phyloP scores from a whole-genome alignment of 164 flowering plant genomes.

The Umbellularia californica region DNA sequence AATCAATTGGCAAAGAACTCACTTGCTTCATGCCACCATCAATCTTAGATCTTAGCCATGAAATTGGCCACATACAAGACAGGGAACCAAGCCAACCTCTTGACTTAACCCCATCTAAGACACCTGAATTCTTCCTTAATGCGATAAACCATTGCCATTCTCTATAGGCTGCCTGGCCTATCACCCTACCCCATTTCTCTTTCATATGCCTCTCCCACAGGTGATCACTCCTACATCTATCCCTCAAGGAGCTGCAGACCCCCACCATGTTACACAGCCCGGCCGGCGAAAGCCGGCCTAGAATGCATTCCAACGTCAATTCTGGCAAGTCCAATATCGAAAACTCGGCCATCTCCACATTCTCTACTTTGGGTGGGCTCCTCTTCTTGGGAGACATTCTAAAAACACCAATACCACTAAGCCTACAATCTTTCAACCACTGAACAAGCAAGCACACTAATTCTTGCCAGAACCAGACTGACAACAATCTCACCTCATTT shows the following conservation, averaged over 20 bases:
- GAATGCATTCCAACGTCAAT: slow-evolving; percentile 69
- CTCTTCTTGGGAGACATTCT: slow-evolving; percentile 38
- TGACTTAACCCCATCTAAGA: slow-evolving; percentile 22
- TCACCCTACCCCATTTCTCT: slow-evolving; percentile 69
- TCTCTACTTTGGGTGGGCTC: slow-evolving; percentile 22
- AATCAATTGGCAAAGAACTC: slow-evolving; percentile 40
- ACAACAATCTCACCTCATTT: slow-evolving; percentile 42
- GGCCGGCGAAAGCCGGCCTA: slow-evolving; percentile 69
- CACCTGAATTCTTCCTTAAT: slow-evolving; percentile 23
- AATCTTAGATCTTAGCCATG: slow-evolving; percentile 40
- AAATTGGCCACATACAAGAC: slow-evolving; percentile 43
- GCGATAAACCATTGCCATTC: slow-evolving; percentile 74
- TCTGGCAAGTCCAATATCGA: slow-evolving; percentile 85
- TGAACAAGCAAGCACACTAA: slow-evolving; percentile 23
- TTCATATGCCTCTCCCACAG: slow-evolving; percentile 85
- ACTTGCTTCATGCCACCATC: slow-evolving; percentile 18
- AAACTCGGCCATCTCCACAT: slow-evolving; percentile 29
- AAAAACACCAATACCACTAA: slow-evolving; percentile 5
- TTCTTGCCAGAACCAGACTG: slow-evolving; percentile 43
- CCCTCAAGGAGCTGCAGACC: slow-evolving; percentile 73
- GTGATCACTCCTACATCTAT: slow-evolving; percentile 69
- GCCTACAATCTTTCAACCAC: slow-evolving; percentile 6
- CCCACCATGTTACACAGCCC: slow-evolving; percentile 68
- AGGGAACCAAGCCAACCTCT: slow-evolving; percentile 38
- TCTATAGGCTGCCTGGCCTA: slow-evolving; percentile 61